phyloP scores from a whole-genome alignment of 1,139 yeast species.

The Sugiyamaella pinicola region DNA sequence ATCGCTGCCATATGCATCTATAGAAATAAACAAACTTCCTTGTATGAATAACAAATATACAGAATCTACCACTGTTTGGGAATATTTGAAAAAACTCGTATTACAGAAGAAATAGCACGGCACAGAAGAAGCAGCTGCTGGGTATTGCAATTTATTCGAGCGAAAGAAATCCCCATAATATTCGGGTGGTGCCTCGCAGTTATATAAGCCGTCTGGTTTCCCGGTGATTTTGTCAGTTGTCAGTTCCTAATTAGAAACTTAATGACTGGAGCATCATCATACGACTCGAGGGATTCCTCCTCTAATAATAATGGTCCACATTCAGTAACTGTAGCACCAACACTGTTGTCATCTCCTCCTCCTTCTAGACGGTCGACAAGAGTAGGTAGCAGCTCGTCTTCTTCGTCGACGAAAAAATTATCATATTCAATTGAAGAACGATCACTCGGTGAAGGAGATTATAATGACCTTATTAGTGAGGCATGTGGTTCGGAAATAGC shows the following conservation, averaged over 20 bases:
- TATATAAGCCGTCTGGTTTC: too few relatives aligned
- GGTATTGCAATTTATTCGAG: too few relatives aligned
- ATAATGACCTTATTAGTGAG: constrained; percentile 13
- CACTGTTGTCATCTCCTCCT: too few relatives aligned
- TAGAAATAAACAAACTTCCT: not conserved
- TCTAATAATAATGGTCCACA: not conserved
- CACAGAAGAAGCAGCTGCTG: too few relatives aligned
- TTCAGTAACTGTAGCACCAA: too few relatives aligned
- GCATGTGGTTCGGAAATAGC: constrained; percentile 16
- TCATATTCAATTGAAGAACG: constrained; percentile 13
- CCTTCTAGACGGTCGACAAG: constrained; percentile 1
- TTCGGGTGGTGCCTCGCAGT: not conserved
- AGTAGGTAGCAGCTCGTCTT: constrained; percentile 11
- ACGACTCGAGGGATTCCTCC: not conserved
- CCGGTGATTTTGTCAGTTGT: too few relatives aligned
- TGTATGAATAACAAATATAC: not conserved
- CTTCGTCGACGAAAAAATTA: not conserved
- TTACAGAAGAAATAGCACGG: too few relatives aligned
- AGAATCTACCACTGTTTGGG: too few relatives aligned
- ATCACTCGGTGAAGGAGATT: constrained; percentile 7
- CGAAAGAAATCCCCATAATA: not conserved
- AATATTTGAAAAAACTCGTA: too few relatives aligned
- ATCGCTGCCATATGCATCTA: not conserved
- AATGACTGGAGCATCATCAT: not conserved
- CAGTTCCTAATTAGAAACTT: not conserved